Conservation (phyloP, 1,284 basidiomycete genomes). For the Ustilago hordei region DNA sequence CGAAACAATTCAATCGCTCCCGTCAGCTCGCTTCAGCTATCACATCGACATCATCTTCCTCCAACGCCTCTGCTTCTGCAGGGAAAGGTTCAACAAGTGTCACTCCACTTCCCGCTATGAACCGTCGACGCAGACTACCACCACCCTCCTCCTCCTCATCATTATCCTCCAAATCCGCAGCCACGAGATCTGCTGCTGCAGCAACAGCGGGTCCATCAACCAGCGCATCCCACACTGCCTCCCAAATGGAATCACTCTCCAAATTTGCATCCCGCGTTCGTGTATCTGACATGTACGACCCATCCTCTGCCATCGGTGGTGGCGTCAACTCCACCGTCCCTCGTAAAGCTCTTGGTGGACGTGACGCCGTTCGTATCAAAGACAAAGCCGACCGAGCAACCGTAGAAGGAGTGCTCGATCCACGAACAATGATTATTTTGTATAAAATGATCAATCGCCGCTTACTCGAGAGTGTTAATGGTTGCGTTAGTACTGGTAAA, state of each 20-base stretch:
- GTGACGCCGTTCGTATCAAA: constrained; percentile 56
- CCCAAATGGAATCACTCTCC: constrained; percentile 62
- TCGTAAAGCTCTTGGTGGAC: constrained; percentile 60
- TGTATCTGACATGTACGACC: constrained; percentile 62
- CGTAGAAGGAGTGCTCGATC: constrained; percentile 67
- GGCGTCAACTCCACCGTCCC: constrained; percentile 62
- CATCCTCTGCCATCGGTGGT: constrained; percentile 62
- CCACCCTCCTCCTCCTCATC: constrained; percentile 7
- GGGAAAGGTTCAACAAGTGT: constrained; percentile 2
- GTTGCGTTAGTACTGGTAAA: constrained; percentile 66
- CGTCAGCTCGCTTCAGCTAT: constrained; percentile 60
- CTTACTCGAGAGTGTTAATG: constrained; percentile 61
- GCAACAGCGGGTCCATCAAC: constrained; percentile 30
- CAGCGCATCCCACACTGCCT: constrained; percentile 43
- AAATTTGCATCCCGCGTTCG: constrained; percentile 60
- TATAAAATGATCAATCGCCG: constrained; percentile 68
- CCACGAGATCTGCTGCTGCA: constrained; percentile 1
- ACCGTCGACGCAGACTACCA: constrained; percentile 36
- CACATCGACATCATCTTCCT: constrained; percentile 6
- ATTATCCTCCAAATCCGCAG: background rate
- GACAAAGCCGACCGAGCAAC: constrained; percentile 69
- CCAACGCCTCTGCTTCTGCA: constrained; percentile 20
- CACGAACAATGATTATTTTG: constrained; percentile 66
- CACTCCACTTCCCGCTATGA: constrained; percentile 55
- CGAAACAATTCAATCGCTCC: constrained; percentile 68